Conservation (phyloP, 1,284 basidiomycete genomes). For the Gymnopus androsaceus region DNA sequence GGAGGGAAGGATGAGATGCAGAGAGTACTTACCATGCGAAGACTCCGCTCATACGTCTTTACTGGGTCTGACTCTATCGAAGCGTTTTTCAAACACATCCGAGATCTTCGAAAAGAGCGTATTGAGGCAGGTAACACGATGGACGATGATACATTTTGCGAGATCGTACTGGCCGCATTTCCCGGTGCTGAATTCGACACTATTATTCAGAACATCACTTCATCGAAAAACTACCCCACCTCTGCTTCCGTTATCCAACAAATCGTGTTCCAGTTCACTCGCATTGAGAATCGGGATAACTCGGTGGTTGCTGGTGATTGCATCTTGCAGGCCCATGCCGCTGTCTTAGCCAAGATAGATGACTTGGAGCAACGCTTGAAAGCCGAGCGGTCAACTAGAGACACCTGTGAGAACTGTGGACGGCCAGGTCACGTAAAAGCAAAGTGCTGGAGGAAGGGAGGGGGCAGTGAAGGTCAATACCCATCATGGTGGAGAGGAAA, state of each 20-base stretch:
- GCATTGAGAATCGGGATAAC: neutral
- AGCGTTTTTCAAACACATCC: conserved; percentile 1
- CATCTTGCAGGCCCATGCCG: conserved; percentile 1
- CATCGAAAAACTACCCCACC: neutral
- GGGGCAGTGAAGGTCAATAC: conserved; percentile 12
- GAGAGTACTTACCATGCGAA: neutral
- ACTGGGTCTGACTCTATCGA: neutral
- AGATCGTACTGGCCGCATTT: conserved; percentile 2
- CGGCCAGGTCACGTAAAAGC: neutral
- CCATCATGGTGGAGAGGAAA: conserved; percentile 7
- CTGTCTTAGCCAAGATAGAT: neutral
- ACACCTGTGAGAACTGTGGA: conserved; percentile 1
- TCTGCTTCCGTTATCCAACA: conserved; percentile 1
- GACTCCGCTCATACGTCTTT: neutral
- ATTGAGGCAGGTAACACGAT: conserved; percentile 8
- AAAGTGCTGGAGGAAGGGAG: conserved; percentile 9
- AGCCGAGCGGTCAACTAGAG: neutral
- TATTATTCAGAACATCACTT: conserved; percentile 1
- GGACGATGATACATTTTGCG: neutral
- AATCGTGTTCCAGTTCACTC: neutral
- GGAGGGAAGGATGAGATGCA: neutral
- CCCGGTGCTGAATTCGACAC: conserved; percentile 3
- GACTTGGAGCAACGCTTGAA: neutral
- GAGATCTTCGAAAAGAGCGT: neutral
- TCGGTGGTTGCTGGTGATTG: neutral